Evolutionary conservation across 75 land plant species (phyloP).

Genomic region (Pinus tabuliformis): DNA sequence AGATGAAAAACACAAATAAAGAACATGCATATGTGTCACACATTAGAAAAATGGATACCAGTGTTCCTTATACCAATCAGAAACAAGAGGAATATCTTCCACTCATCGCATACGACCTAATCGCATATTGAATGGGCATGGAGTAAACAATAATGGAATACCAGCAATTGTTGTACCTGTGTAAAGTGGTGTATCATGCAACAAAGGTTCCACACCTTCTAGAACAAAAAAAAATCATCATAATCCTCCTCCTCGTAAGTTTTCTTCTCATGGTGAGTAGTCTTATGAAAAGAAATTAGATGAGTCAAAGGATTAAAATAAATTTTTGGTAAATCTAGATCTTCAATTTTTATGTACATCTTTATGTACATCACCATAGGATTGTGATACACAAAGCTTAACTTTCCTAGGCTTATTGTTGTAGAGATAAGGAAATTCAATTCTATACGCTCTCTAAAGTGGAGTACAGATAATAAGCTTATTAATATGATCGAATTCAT

Average conservation of each 20-base stretch:
- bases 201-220: conserved; percentile 90
- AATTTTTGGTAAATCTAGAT: conserved; percentile 96
- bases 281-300: conserved; percentile 65
- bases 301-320: conserved; percentile 97
- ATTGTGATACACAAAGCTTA: conserved; percentile 84
- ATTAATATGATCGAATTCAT: conserved; percentile 97
- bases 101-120: conserved; percentile 93
- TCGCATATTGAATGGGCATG: conserved; percentile 97
- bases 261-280: conserved; percentile 53
- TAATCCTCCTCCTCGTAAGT: conserved; percentile 64
- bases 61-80: conserved; percentile 99
- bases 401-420: conserved; percentile 97
- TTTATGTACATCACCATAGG: conserved; percentile 98
- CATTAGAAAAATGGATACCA: conserved; percentile 51
- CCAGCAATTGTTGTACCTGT: conserved; percentile 99
- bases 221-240: conserved; percentile 78
- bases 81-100: conserved; percentile 97
- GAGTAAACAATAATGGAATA: conserved; percentile 91
- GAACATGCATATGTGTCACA: neutral
- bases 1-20: neutral
- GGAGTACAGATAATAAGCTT: conserved; percentile 96
- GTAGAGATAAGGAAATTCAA: conserved; percentile 97
- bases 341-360: conserved; percentile 76
- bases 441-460: conserved; percentile 85
- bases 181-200: conserved; percentile 64